Evolutionary conservation across 148 eudicot species (phyloP).

Genomic region (Bassia scoparia): DNA sequence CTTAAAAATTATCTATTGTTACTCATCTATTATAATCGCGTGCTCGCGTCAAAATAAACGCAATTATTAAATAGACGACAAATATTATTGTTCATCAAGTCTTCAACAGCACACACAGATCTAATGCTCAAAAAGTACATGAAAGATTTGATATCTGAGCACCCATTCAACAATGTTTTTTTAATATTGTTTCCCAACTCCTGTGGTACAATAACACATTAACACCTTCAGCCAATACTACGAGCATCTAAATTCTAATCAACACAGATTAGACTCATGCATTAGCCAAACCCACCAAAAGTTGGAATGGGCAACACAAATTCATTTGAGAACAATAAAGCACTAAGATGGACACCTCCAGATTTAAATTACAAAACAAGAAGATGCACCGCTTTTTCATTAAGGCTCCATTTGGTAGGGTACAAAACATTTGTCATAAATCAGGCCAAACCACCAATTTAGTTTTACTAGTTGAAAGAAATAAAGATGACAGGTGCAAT

Average conservation of each 20-base stretch:
- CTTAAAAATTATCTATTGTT: no score
- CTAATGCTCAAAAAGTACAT: no score
- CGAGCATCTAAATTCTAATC: background rate
- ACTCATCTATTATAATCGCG: no score
- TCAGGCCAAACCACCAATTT: no score
- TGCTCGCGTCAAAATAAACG: background rate
- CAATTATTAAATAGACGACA: background rate
- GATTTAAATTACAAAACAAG: background rate
- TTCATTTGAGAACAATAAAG: background rate
- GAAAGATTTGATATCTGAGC: no score
- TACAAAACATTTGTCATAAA: no score
- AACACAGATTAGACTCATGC: background rate
- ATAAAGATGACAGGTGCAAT: no score
- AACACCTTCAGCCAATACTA: background rate
- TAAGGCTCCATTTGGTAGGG: no score
- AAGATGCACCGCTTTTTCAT: background rate
- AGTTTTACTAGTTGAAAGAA: no score
- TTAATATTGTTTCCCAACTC: no score
- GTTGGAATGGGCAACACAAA: no score
- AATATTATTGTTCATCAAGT: background rate
- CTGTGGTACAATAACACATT: background rate
- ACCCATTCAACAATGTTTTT: no score
- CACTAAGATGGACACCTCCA: background rate
- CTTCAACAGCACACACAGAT: background rate
- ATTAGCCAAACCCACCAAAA: background rate